Evolutionary conservation across 176 grass and related monocot species (phyloP).

Genomic region (Secale cereale): DNA sequence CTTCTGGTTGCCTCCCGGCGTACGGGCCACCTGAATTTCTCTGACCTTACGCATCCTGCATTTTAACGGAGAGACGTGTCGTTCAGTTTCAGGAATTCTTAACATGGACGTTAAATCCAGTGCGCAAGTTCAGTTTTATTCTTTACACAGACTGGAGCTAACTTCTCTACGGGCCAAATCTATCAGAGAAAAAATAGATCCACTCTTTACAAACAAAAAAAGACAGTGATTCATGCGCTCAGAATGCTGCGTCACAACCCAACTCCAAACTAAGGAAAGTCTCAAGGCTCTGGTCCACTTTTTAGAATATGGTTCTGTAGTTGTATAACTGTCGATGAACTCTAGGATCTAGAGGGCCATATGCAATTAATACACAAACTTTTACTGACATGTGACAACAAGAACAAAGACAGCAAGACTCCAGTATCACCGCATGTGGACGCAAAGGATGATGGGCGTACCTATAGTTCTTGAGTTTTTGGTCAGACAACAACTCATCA

Average conservation of each 20-base stretch:
- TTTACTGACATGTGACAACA: not conserved
- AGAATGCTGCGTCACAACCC: not conserved
- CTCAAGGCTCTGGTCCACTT: not conserved
- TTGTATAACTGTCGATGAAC: not conserved
- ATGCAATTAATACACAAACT: constrained; percentile 14
- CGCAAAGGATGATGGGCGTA: constrained; percentile 28
- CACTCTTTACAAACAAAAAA: too few species aligned
- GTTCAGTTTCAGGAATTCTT: constrained; percentile 6
- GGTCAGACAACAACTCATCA: constrained; percentile 75
- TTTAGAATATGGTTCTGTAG: not conserved
- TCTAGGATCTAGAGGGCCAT: not conserved
- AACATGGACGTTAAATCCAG: not conserved
- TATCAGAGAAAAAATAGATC: too few species aligned
- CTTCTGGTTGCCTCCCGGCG: constrained; percentile 57
- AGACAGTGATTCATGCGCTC: not conserved
- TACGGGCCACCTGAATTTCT: constrained; percentile 61
- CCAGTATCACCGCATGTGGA: not conserved
- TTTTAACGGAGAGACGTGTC: constrained; percentile 2
- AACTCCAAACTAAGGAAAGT: not conserved
- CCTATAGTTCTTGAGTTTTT: constrained; percentile 68
- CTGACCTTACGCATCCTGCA: constrained; percentile 77
- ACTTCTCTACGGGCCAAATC: not conserved
- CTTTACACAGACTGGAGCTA: not conserved
- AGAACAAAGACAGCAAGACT: not conserved
- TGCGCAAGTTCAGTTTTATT: not conserved